These are phyloP conservation scores for Aspergillus leporis DNA, from an alignment of 495 filamentous ascomycete species.

Conservation along the genomic window DNA sequence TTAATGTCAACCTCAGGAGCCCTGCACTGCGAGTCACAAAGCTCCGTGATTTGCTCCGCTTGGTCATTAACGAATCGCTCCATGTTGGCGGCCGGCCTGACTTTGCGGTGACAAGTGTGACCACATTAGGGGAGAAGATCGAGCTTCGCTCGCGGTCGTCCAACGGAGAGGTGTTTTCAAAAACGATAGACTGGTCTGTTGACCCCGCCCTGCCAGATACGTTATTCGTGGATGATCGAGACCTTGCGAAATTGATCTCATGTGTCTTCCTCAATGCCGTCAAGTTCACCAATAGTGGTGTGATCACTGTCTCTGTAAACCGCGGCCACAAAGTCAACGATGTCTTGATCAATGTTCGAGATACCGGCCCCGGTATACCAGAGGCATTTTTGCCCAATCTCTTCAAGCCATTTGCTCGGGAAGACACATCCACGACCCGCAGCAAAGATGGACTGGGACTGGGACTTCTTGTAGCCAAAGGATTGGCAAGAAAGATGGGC, in stretches of 20 bases:
- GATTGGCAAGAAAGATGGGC: constrained; percentile 71
- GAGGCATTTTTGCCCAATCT: constrained; percentile 67
- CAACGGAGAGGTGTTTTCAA: constrained; percentile 57
- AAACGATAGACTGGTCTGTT: constrained; percentile 68
- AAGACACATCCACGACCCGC: constrained; percentile 72
- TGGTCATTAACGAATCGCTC: constrained; percentile 69
- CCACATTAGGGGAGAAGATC: constrained; percentile 64
- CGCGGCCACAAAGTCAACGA: constrained; percentile 52
- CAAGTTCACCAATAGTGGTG: constrained; percentile 75
- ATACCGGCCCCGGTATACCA: constrained; percentile 75
- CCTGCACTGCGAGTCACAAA: constrained; percentile 58
- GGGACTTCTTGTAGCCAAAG: constrained; percentile 75
- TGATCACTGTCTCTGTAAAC: constrained; percentile 59
- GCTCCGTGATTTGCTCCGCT: constrained; percentile 64
- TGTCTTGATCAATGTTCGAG: constrained; percentile 61
- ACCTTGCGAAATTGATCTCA: constrained; percentile 72
- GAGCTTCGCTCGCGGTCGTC: constrained; percentile 61
- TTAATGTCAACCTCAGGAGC: constrained; percentile 38
- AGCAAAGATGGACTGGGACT: constrained; percentile 73
- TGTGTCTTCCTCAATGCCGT: constrained; percentile 77
- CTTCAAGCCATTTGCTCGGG: constrained; percentile 73
- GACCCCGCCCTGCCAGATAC: constrained; percentile 64
- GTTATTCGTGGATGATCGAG: constrained; percentile 68
- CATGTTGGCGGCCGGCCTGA: constrained; percentile 74
- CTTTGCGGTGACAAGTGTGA: constrained; percentile 59